Percentiles rank a stretch among this genome's conserved stretches.
Conservation (phyloP, 176 grass and related monocot species). For the Coix lacrymajobi region DNA sequence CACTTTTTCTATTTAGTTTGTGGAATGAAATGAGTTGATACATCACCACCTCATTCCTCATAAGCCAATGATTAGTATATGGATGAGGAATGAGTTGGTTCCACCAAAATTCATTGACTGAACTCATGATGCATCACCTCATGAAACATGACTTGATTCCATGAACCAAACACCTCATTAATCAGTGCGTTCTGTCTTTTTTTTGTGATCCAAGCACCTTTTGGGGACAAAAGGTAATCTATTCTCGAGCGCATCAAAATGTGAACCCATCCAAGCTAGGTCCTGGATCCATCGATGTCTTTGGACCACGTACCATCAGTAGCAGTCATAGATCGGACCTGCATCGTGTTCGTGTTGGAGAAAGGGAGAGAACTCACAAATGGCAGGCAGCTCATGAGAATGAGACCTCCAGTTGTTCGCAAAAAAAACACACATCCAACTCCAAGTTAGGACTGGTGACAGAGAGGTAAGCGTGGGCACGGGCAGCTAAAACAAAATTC, state of each 20-base stretch:
- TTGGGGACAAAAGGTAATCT: constrained; percentile 6
- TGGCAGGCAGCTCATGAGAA: too few relatives aligned
- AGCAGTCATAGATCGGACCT: background rate
- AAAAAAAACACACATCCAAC: too few relatives aligned
- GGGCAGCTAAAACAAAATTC: background rate
- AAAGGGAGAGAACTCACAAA: background rate
- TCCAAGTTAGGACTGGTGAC: background rate
- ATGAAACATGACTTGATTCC: too few relatives aligned
- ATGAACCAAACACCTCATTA: too few relatives aligned
- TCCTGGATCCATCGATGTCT: background rate
- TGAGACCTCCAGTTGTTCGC: background rate
- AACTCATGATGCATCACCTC: too few relatives aligned
- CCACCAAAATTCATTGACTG: too few relatives aligned
- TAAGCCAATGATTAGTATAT: too few relatives aligned
- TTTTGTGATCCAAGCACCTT: constrained; percentile 14
- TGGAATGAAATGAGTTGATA: too few relatives aligned
- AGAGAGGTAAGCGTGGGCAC: background rate
- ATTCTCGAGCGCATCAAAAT: constrained; percentile 17
- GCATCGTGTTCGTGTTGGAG: background rate
- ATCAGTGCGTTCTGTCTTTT: background rate
- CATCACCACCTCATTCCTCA: too few relatives aligned
- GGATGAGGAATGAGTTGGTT: too few relatives aligned
- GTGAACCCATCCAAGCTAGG: background rate
- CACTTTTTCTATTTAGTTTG: too few relatives aligned
- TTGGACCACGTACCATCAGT: background rate